These are phyloP conservation scores for Malus hybrid DNA, from an alignment of 331 rosid species.

Conservation along the genomic window DNA sequence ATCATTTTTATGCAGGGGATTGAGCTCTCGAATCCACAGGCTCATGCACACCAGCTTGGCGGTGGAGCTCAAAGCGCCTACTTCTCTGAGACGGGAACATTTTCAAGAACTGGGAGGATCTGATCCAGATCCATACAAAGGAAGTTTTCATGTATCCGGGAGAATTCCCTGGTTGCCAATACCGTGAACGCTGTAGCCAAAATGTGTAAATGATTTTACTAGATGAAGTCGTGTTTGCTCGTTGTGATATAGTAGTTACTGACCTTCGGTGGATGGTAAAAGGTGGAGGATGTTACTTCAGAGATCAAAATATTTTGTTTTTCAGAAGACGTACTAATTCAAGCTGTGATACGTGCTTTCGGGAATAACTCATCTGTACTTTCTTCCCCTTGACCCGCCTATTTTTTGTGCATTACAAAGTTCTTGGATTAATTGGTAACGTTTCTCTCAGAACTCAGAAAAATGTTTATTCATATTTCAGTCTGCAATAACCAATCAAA, in stretches of 20 bases:
- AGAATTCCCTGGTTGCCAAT: background rate
- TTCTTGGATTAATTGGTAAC: background rate
- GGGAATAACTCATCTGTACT: background rate
- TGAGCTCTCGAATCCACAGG: slow-evolving; percentile 93
- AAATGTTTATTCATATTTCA: background rate
- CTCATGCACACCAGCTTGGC: slow-evolving; percentile 90
- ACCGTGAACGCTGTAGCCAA: background rate
- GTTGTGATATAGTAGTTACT: background rate
- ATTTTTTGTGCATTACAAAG: background rate
- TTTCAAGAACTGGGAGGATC: slow-evolving; percentile 80
- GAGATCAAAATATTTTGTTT: background rate
- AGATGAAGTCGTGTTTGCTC: background rate
- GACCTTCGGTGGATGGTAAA: background rate
- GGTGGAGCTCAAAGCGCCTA: slow-evolving; percentile 93
- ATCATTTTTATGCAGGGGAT: slow-evolving; percentile 54
- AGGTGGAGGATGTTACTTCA: background rate
- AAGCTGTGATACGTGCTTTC: too few relatives aligned
- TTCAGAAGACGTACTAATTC: background rate
- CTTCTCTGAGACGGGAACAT: slow-evolving; percentile 92
- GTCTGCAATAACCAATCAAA: background rate
- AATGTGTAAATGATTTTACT: background rate
- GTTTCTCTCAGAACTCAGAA: background rate
- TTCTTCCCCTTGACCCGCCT: background rate
- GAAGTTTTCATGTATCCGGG: background rate
- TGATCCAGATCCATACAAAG: slow-evolving; percentile 15